Evolutionary conservation across 805 yeast species (phyloP), one percentile per base, ranked within the genome.

Genomic region (Nakazawaea wyomingensis): DNA sequence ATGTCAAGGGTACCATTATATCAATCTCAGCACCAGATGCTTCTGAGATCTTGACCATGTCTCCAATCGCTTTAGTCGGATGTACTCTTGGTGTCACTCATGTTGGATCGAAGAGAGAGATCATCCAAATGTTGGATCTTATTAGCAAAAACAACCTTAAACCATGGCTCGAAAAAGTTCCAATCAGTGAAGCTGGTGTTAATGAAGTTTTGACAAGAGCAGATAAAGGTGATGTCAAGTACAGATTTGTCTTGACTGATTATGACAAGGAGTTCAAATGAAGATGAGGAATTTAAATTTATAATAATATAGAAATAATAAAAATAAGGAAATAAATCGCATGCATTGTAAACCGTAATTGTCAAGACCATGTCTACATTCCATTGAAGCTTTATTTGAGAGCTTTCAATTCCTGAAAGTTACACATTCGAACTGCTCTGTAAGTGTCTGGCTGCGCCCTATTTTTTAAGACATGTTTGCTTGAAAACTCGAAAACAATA

Each of bases 141-240:
- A 85, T 89, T 17, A 76, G 74, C 17, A 70, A 78, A 51, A 69
- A 80, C 52, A 62, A 69, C 33, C 68, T 83, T 54, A 68, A 65
- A 44, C 79, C 86, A 18, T 80, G 85, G 82, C 70, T 75, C 41
- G 87, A 82, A 62, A 65, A 68, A 21, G 63, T 82, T 39, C 75
- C 77, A 21, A 69, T 81, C 50, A 61, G 65, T 41, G 80, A 68
- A 50, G 74, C 63, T 35, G 74, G 74, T 52, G 76, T 78, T 39
- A 66, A 71, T 29, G 64, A 71, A 51, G 85, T 79, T 3, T 69
- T 82, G 57, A 69, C 71, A 34, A 74, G 77, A 56, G 68, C 77
- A 43, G 69, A 72, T 44, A 48, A 61, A 17, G 78, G 81, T 54
- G 80, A 79, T 48, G 80, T 78, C 36, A 73, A 74, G 52, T 82